Evolutionary conservation across 2,329 filamentous ascomycete species (phyloP), one percentile per base, ranked within the genome.

Genomic region (Penicillium sp.): DNA sequence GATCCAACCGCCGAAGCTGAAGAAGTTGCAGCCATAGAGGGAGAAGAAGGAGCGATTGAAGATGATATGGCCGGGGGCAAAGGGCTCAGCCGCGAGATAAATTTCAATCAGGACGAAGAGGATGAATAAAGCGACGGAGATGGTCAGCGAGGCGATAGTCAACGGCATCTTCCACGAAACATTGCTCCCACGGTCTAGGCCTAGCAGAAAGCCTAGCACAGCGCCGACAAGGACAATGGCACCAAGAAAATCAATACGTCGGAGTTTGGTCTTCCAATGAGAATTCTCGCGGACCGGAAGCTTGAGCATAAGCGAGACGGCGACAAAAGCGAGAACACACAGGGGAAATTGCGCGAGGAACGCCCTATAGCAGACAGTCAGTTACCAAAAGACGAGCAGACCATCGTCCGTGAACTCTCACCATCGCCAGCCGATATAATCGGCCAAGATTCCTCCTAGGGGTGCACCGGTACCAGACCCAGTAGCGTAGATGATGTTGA

Each of bases 361-460:
- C 0, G 84, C 77, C 83, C 78, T 81, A 15, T 28, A 25, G 25
- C 14, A 27, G 11, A 6, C 11, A 6, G 11, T 27, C 25, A 27
- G 11, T 27, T 4, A 13, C 4, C 2, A 17, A 23, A 20, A 2
- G 4, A 16, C 25, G 11, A 7, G n/a, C n/a, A n/a, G n/a, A n/a
- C n/a, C n/a, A n/a, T n/a, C n/a, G n/a, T n/a, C n/a, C 5, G 7
- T 2, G 40, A 28, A 16, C 23, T 57, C 70, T 58, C 66, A 80
- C 81, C 84, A 88, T 50, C 86, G 72, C 86, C 86, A 89, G 21
- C 85, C 84, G 36, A 89, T 75, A 4, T 74, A 78, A 60, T 89
- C 85, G 0, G 84, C 79, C n/a, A 89, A 62, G 5, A 86, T 60
- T 2, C 86, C 86, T 11, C 77, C 86, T 0, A 91, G 50, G 0